Percentiles rank a stretch among this genome's conserved stretches.
phyloP scores from a whole-genome alignment of 1,139 yeast genomes.

The Pichia norvegensis region DNA sequence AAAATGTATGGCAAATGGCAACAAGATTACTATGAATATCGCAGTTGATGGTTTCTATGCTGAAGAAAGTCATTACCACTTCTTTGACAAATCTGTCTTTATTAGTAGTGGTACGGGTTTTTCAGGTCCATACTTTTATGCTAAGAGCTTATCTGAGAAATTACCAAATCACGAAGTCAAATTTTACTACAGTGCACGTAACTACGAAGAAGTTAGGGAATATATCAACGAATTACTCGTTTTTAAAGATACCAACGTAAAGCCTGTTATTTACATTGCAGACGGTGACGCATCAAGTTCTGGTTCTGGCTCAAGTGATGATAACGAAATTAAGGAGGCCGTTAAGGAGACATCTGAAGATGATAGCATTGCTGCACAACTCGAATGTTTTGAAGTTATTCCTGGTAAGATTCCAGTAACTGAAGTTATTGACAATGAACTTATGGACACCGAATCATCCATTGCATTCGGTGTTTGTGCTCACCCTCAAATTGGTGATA shows the following conservation, averaged over 20 bases:
- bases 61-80: slow-evolving; percentile 41
- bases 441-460: slow-evolving; percentile 34
- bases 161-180: slow-evolving; percentile 30
- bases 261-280: slow-evolving; percentile 37
- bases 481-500: slow-evolving; percentile 45
- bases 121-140: slow-evolving; percentile 40
- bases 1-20: slow-evolving; percentile 1
- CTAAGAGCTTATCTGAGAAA: slow-evolving; percentile 20
- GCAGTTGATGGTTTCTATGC: slow-evolving; percentile 39
- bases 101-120: slow-evolving; percentile 74
- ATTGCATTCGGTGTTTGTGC: slow-evolving; percentile 43
- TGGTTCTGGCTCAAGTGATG: slow-evolving; percentile 4
- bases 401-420: slow-evolving; percentile 41
- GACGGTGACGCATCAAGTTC: slow-evolving; percentile 22
- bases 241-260: slow-evolving; percentile 31
- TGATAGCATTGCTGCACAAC: slow-evolving; percentile 9
- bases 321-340: slow-evolving; percentile 6
- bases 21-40: slow-evolving; percentile 32
- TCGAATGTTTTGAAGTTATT: slow-evolving; percentile 31
- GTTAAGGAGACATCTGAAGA: background rate
- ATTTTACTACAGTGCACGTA: slow-evolving; percentile 44
- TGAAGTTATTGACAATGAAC: slow-evolving; percentile 32
- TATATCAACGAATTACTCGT: slow-evolving; percentile 36
- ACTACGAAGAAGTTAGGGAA: slow-evolving; percentile 45
- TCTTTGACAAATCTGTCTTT: slow-evolving; percentile 49